A percentile compares a stretch with the other conserved stretches of the same genome.
phyloP scores from a whole-genome alignment of 352 stramenopile genomes.

The Phytophthora megakarya region DNA sequence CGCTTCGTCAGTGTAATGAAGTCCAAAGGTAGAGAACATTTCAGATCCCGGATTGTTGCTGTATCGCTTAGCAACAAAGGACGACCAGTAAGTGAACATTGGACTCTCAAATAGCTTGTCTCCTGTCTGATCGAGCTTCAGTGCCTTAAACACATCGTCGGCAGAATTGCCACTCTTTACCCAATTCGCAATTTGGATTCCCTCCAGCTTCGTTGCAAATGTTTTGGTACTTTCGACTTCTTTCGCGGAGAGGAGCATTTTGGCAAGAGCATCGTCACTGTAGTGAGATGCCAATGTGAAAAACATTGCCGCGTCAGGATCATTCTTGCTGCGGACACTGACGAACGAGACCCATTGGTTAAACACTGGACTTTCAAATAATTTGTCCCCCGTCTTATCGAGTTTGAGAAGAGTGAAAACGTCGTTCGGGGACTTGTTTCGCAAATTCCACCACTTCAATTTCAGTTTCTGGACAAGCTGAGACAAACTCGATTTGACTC shows the following conservation, averaged over 20 bases:
- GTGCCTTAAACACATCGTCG: neutral
- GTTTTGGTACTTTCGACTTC: no score
- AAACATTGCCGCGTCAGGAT: neutral
- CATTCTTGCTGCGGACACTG: neutral
- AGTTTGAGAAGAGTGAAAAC: constrained; percentile 3
- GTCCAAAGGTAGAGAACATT: no score
- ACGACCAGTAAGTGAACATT: neutral
- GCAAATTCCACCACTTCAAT: neutral
- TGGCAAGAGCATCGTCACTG: no score
- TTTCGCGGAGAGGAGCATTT: no score
- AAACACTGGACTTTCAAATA: constrained; percentile 4
- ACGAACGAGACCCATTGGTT: neutral
- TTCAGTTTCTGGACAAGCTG: neutral
- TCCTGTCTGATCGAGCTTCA: constrained; percentile 1
- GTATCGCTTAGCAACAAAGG: neutral
- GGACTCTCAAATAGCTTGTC: constrained; percentile 2
- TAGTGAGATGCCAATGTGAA: neutral
- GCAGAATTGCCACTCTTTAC: no score
- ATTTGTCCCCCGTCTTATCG: neutral
- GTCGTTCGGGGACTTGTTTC: constrained; percentile 7
- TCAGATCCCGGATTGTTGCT: neutral
- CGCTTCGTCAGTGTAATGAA: neutral
- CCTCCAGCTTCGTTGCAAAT: no score
- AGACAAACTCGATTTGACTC: neutral
- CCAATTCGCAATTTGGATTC: no score